Conservation (phyloP, 2,329 filamentous ascomycete species). For the Leptographium lundbergii region DNA sequence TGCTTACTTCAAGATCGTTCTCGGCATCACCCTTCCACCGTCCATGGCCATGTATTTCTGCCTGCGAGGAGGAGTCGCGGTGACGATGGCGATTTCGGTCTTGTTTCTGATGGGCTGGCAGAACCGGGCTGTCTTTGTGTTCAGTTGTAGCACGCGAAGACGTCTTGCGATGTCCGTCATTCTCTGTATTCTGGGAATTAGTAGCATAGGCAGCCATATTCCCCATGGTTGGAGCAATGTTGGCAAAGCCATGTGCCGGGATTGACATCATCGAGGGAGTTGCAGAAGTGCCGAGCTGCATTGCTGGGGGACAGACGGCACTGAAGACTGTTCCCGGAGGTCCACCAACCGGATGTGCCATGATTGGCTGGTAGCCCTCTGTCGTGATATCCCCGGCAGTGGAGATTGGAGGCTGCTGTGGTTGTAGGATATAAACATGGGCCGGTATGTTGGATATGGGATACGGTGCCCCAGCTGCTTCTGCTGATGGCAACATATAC, state of each 20-base stretch:
- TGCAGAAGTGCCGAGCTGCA: not conserved
- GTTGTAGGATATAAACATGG: slow-evolving; percentile 7
- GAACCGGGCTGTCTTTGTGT: not conserved
- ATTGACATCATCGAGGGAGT: too few species aligned
- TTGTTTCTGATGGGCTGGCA: not conserved
- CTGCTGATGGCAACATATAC: not conserved
- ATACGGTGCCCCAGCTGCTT: not conserved
- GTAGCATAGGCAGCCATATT: not conserved
- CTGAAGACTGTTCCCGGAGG: not conserved
- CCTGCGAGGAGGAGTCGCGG: not conserved
- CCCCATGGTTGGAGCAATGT: not conserved
- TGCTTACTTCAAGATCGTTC: not conserved
- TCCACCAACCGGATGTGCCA: not conserved
- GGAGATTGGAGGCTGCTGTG: not conserved
- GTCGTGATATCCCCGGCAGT: not conserved
- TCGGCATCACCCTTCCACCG: not conserved
- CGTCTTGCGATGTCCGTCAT: not conserved
- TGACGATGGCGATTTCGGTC: not conserved
- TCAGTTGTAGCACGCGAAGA: not conserved
- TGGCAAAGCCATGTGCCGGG: not conserved
- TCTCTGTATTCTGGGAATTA: not conserved
- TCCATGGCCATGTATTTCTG: not conserved
- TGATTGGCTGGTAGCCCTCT: not conserved
- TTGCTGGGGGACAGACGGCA: not conserved
- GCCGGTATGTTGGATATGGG: slow-evolving; percentile 8